phyloP scores from a whole-genome alignment of 2,329 filamentous ascomycete genomes.

The Arthroderma uncinatum region DNA sequence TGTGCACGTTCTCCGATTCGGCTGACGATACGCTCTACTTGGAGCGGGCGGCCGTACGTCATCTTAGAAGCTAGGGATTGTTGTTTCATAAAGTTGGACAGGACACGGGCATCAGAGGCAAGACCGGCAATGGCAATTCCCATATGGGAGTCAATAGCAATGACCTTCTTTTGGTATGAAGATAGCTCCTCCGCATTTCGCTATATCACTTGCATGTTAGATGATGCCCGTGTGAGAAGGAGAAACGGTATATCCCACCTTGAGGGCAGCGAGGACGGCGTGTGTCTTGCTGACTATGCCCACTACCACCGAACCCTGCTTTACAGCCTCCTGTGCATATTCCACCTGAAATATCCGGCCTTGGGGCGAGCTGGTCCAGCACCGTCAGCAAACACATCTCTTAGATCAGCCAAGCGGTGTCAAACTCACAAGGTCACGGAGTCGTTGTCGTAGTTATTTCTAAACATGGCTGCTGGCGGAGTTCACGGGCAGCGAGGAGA shows the following conservation, averaged over 20 bases:
- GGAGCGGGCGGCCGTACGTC: constrained; percentile 89
- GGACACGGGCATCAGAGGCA: constrained; percentile 92
- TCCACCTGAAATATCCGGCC: constrained; percentile 99
- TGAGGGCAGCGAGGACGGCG: constrained; percentile 87
- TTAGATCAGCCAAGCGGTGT: background rate
- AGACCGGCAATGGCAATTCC: constrained; percentile 93
- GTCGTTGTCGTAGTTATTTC: constrained; percentile 99
- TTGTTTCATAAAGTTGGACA: constrained; percentile 99
- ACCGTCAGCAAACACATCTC: constrained; percentile 4
- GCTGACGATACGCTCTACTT: constrained; percentile 74
- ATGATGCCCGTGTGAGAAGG: background rate
- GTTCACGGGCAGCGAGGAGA: constrained; percentile 7
- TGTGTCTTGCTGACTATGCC: constrained; percentile 97
- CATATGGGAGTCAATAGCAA: constrained; percentile 88
- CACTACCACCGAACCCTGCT: constrained; percentile 96
- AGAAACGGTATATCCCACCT: constrained; percentile 48
- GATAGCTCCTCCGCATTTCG: constrained; percentile 98
- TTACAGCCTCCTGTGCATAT: constrained; percentile 96
- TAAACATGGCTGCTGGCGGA: constrained; percentile 62
- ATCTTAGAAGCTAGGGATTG: constrained; percentile 92
- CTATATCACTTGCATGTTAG: constrained; percentile 37
- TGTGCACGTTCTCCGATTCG: constrained; percentile 95
- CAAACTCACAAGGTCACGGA: constrained; percentile 88
- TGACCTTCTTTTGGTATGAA: constrained; percentile 99
- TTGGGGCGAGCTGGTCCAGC: constrained; percentile 69